Percentiles rank a stretch among this genome's conserved stretches.
These are phyloP conservation scores for Alternaria gansuensis DNA, from an alignment of 2,329 filamentous ascomycete genomes.

Conservation along the genomic window DNA sequence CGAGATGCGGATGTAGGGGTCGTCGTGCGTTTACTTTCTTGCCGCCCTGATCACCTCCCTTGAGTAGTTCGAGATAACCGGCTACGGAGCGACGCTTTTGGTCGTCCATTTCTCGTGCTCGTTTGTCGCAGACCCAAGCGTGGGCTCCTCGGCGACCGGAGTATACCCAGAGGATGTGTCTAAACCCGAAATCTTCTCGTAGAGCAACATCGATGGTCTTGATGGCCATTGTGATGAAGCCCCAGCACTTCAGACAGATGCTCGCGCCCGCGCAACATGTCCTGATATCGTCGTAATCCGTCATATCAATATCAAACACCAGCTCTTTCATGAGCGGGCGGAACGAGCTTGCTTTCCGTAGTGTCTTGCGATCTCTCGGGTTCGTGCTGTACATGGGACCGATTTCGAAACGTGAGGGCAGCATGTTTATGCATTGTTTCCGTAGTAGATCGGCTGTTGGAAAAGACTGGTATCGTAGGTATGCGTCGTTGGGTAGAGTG, in stretches of 20 bases:
- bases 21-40: slow-evolving; percentile 86
- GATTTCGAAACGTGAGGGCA: slow-evolving; percentile 96
- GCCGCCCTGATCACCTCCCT: slow-evolving; percentile 82
- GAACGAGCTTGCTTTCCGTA: slow-evolving; percentile 83
- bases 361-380: slow-evolving; percentile 87
- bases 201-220: slow-evolving; percentile 88
- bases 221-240: slow-evolving; percentile 97
- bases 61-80: slow-evolving; percentile 89
- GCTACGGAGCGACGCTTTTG: slow-evolving; percentile 84
- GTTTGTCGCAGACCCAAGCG: slow-evolving; percentile 96
- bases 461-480: slow-evolving; percentile 89
- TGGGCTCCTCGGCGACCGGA: slow-evolving; percentile 95
- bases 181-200: slow-evolving; percentile 94
- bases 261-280: slow-evolving; percentile 94
- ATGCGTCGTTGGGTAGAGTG: slow-evolving; percentile 89
- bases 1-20: slow-evolving; percentile 88
- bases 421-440: slow-evolving; percentile 87
- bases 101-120: slow-evolving; percentile 84
- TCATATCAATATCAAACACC: slow-evolving; percentile 99
- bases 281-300: slow-evolving; percentile 95
- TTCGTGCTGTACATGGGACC: slow-evolving; percentile 96
- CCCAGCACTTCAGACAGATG: slow-evolving; percentile 94
- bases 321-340: slow-evolving; percentile 90
- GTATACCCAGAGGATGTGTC: slow-evolving; percentile 98
- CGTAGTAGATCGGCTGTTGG: slow-evolving; percentile 76